Evolutionary conservation across 2,329 filamentous ascomycete genomes (phyloP).

Genomic region (Pseudogymnoascus verrucosus): DNA sequence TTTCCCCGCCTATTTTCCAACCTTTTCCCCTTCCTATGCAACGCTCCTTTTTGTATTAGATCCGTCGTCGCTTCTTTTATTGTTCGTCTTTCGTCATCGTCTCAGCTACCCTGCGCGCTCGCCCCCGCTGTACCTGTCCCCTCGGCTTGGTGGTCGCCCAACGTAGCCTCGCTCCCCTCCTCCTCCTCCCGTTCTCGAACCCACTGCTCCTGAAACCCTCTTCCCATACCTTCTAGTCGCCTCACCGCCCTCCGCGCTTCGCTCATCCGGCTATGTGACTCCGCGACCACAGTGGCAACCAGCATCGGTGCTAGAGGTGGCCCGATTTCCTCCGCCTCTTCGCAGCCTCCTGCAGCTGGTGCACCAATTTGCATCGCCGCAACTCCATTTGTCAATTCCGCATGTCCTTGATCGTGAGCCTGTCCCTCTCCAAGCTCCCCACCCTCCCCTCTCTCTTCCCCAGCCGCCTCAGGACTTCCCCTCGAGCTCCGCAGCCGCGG

Average conservation of each 20-base stretch:
- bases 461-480: background rate
- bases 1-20: slow-evolving; percentile 1
- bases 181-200: slow-evolving; percentile 25
- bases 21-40: background rate
- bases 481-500: background rate
- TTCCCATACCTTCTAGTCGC: slow-evolving; percentile 45
- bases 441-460: background rate
- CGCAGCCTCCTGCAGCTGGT: slow-evolving; percentile 7
- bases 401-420: background rate
- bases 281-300: slow-evolving; percentile 46
- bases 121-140: background rate
- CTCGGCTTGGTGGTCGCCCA: background rate
- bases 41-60: slow-evolving; percentile 2
- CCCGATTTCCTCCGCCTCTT: slow-evolving; percentile 11
- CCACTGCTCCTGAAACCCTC: slow-evolving; percentile 49
- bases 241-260: slow-evolving; percentile 47
- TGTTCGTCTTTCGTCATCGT: background rate
- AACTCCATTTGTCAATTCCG: background rate
- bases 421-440: background rate
- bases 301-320: slow-evolving; percentile 41
- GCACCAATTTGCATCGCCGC: background rate
- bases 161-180: slow-evolving; percentile 8
- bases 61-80: background rate
- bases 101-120: background rate
- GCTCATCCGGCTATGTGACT: slow-evolving; percentile 36